These are phyloP conservation scores for Scedosporium aurantiacum DNA, from an alignment of 2,329 filamentous ascomycete genomes.

Conservation along the genomic window DNA sequence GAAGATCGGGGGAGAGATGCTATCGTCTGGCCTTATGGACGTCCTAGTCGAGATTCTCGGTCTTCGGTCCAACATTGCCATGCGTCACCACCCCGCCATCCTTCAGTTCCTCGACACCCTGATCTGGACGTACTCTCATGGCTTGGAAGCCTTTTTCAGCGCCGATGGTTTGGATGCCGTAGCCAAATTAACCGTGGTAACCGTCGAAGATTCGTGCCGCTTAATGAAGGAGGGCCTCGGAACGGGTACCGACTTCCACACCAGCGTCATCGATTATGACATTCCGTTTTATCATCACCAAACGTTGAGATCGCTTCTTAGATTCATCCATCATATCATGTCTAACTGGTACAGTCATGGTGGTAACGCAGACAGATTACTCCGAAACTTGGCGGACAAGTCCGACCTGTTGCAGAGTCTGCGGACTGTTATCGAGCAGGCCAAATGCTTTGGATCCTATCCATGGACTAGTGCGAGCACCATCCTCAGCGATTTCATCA, in stretches of 20 bases:
- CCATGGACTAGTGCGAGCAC: constrained; percentile 94
- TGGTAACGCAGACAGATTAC: constrained; percentile 76
- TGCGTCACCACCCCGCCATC: constrained; percentile 72
- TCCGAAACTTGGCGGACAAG: constrained; percentile 91
- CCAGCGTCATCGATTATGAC: constrained; percentile 79
- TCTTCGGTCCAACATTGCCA: constrained; percentile 69
- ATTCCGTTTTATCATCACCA: constrained; percentile 91
- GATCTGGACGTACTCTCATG: constrained; percentile 74
- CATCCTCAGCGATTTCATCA: constrained; percentile 90
- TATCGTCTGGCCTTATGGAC: constrained; percentile 79
- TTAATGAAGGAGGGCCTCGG: constrained; percentile 59
- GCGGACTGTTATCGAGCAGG: constrained; percentile 70
- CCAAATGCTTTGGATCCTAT: constrained; percentile 71
- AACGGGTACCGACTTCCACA: constrained; percentile 58
- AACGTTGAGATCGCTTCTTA: constrained; percentile 85
- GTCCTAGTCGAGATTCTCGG: constrained; percentile 82
- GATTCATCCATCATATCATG: constrained; percentile 95
- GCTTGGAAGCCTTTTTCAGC: constrained; percentile 71
- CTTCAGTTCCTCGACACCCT: constrained; percentile 82
- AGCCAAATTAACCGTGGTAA: constrained; percentile 71
- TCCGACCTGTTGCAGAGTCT: constrained; percentile 71
- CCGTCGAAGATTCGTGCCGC: constrained; percentile 60
- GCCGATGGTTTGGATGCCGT: constrained; percentile 82
- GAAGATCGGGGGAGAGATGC: constrained; percentile 70
- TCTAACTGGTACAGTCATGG: constrained; percentile 56